Base-by-base conservation (phyloP, 2,329 filamentous ascomycete species). In the Talaromyces sp. region DNA sequence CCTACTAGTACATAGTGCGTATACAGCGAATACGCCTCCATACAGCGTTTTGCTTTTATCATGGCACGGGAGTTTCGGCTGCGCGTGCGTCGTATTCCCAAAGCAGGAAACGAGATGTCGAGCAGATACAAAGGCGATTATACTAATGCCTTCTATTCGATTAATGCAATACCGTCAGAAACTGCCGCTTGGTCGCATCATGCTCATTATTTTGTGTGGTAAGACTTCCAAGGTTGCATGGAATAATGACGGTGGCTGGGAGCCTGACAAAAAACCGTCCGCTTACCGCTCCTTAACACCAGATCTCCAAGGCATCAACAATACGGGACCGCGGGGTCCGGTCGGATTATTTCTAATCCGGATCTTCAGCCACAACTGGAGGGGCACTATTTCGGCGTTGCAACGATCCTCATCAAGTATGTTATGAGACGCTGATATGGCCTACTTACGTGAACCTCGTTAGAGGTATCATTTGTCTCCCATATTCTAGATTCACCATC, bases 271-370 rank as follows among this genome's bases (percentile, higher is more conserved):
- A 35, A 46, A 35, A 21, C 39, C 35, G 17, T 11, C 40, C 39
- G 53, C 54, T 57, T 50, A 57, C 65, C 58, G 63, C 63, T 63
- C 63, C 65, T 62, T 64, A 59, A 61, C 50, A 63, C 62, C 31
- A 51, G 10, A 58, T 57, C 62, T 60, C 31, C 35, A 33, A 56
- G 54, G 54, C 54, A 56, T 31, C 43, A 17, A 61, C 58, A 58
- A 53, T 59, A 41, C 36, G 56, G 33, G 54, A 56, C 53, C 59
- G 60, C 60, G 64, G 61, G 60, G 62, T 39, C 2, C 21, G 2
- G 19, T 33, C 54, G 54, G 41, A 56, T 15, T 40, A 56, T 21
- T 9, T 25, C 50, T 50, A 31, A 31, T 56, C 54, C 54, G 11
- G 41, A 33, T 8, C 10, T 25, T 51, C 53, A 56, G 57, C 57